Evolutionary conservation across 345 rosid genomes (phyloP).

Genomic region (Leavenworthia alabamica): DNA sequence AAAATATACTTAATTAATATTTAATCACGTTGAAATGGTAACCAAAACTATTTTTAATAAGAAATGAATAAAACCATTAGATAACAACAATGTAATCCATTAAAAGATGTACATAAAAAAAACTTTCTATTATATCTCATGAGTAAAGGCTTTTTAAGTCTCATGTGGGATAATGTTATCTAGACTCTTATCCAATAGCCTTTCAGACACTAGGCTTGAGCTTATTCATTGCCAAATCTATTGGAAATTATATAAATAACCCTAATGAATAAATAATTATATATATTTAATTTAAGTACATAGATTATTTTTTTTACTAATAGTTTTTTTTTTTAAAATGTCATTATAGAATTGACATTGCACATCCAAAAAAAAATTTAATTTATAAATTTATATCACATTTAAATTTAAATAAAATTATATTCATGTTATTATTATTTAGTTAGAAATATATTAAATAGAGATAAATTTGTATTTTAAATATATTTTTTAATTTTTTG

Average conservation of each 20-base stretch:
- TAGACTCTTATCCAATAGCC: slow-evolving; percentile 26
- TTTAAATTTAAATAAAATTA: too few species aligned
- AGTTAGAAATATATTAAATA: too few species aligned
- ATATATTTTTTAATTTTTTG: too few species aligned
- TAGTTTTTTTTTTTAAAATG: too few species aligned
- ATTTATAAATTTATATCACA: too few species aligned
- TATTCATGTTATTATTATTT: too few species aligned
- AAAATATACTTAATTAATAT: not conserved
- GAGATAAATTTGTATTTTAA: too few species aligned
- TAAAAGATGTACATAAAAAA: not conserved
- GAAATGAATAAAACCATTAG: not conserved
- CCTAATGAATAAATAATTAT: too few species aligned
- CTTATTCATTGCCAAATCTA: slow-evolving; percentile 15
- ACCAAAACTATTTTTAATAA: not conserved
- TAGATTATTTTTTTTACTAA: too few species aligned
- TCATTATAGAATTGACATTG: too few species aligned
- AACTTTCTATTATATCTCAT: not conserved
- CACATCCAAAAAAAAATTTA: too few species aligned
- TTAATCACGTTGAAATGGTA: not conserved
- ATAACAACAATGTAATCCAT: not conserved
- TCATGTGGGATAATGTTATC: slow-evolving; percentile 22
- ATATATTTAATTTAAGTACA: too few species aligned
- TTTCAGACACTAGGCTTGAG: slow-evolving; percentile 3
- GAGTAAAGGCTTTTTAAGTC: slow-evolving; percentile 5
- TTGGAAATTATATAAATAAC: not conserved